phyloP scores from a whole-genome alignment of 2,329 filamentous ascomycete genomes.

The Corniculantispora saksenae region DNA sequence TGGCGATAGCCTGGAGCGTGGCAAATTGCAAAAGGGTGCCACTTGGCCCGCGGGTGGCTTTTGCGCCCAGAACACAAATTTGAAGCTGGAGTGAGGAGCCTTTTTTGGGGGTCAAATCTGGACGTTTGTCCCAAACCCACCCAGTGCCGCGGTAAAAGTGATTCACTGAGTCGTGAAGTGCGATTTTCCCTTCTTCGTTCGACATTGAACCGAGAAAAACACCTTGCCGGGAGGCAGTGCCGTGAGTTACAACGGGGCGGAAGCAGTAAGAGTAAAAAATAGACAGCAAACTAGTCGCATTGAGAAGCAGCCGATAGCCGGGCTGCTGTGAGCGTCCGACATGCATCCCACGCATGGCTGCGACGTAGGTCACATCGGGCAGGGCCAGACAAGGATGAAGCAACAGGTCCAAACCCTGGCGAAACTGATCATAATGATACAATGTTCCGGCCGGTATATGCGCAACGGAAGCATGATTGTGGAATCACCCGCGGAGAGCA shows the following conservation, averaged over 20 bases:
- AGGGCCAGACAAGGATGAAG: neutral
- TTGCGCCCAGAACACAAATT: neutral
- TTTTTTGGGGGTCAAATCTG: neutral
- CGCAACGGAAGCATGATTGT: neutral
- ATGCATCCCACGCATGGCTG: conserved; percentile 1
- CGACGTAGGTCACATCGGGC: conserved; percentile 14
- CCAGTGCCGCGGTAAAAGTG: neutral
- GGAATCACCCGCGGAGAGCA: neutral
- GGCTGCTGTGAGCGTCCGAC: neutral
- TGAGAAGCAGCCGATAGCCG: conserved; percentile 8
- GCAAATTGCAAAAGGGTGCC: neutral
- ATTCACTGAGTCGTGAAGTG: neutral
- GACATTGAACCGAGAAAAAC: too few relatives aligned
- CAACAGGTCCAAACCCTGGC: neutral
- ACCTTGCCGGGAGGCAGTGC: neutral
- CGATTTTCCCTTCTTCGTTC: too few relatives aligned
- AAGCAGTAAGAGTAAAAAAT: too few relatives aligned
- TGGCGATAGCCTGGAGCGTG: conserved; percentile 2
- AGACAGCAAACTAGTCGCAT: neutral
- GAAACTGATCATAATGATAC: neutral
- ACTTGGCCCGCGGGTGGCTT: neutral
- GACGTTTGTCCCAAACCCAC: neutral
- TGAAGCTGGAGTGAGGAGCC: too few relatives aligned
- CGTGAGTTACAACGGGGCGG: neutral
- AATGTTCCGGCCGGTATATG: neutral